These are phyloP conservation scores for Sphaerulina populicola DNA, from an alignment of 2,329 filamentous ascomycete genomes.

Conservation along the genomic window DNA sequence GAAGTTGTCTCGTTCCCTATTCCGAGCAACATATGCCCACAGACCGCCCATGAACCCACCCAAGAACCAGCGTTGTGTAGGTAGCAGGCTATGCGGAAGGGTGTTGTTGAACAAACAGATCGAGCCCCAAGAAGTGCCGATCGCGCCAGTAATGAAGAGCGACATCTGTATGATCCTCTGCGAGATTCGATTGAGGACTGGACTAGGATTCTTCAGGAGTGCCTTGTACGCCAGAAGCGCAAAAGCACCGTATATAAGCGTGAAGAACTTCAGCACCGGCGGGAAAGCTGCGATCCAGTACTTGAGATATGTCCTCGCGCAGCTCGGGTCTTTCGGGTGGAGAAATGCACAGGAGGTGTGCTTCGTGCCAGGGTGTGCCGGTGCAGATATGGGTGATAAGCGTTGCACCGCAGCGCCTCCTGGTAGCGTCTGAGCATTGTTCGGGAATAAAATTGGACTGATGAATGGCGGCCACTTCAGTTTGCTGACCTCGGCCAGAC, in stretches of 20 bases:
- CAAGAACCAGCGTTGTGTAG: slow-evolving; percentile 81
- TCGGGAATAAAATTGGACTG: slow-evolving; percentile 79
- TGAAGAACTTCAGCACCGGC: slow-evolving; percentile 65
- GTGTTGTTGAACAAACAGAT: slow-evolving; percentile 81
- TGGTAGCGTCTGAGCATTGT: slow-evolving; percentile 49
- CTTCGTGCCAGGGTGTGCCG: slow-evolving; percentile 78
- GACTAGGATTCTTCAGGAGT: slow-evolving; percentile 61
- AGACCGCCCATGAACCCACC: slow-evolving; percentile 77
- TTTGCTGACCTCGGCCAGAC: slow-evolving; percentile 68
- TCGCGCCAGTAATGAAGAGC: slow-evolving; percentile 69
- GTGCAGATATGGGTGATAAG: slow-evolving; percentile 69
- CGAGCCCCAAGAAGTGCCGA: slow-evolving; percentile 78
- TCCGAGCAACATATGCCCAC: slow-evolving; percentile 70
- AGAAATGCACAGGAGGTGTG: slow-evolving; percentile 82
- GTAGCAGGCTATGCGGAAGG: slow-evolving; percentile 64
- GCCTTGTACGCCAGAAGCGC: slow-evolving; percentile 59
- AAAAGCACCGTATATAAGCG: slow-evolving; percentile 63
- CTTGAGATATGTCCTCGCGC: slow-evolving; percentile 74
- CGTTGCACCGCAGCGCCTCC: slow-evolving; percentile 48
- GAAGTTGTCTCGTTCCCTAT: slow-evolving; percentile 59
- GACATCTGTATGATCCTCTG: slow-evolving; percentile 64
- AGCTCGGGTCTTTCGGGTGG: slow-evolving; percentile 81
- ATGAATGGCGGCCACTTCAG: slow-evolving; percentile 81
- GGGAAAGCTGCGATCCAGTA: slow-evolving; percentile 83
- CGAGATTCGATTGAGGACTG: slow-evolving; percentile 58